phyloP scores from a whole-genome alignment of 345 rosid species.

The Aquilaria malaccensis region DNA sequence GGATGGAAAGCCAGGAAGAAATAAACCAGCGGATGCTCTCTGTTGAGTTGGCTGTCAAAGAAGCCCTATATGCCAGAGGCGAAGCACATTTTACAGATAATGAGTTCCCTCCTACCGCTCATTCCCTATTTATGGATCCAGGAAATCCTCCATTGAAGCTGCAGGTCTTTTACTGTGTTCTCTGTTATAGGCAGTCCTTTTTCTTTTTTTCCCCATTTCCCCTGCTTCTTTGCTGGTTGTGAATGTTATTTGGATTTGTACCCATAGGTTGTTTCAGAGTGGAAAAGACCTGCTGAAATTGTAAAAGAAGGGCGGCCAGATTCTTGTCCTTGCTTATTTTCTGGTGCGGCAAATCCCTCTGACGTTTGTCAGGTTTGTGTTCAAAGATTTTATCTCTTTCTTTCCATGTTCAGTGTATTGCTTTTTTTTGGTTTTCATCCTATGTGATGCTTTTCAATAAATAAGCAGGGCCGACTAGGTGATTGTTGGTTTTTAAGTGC shows the following conservation, averaged over 20 bases:
- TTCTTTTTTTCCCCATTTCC: not conserved
- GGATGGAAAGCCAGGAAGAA: conserved; percentile 92
- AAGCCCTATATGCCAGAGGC: conserved; percentile 83
- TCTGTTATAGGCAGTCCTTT: conserved; percentile 4
- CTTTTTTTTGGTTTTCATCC: conserved; percentile 7
- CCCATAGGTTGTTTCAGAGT: conserved; percentile 85
- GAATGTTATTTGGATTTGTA: conserved; percentile 18
- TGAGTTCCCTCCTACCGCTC: conserved; percentile 96
- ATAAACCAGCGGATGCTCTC: conserved; percentile 95
- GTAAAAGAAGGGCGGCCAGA: conserved; percentile 52
- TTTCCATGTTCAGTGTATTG: no score
- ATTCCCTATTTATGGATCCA: conserved; percentile 81
- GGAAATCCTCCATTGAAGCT: conserved; percentile 75
- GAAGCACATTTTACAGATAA: conserved; percentile 90
- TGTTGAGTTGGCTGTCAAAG: conserved; percentile 96
- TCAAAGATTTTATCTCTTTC: not conserved
- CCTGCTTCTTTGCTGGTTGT: conserved; percentile 7
- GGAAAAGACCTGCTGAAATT: conserved; percentile 95
- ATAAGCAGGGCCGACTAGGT: conserved; percentile 84
- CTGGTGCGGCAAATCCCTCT: conserved; percentile 89
- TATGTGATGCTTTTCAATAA: conserved; percentile 11
- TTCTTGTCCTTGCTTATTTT: conserved; percentile 78
- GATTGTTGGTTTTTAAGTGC: conserved; percentile 99
- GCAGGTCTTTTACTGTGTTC: conserved; percentile 47
- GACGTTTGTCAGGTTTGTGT: conserved; percentile 97